Percentiles rank a stretch among this genome's conserved stretches.
These are phyloP conservation scores for Tricholomella constricta DNA, from an alignment of 768 basidiomycete genomes.

Conservation along the genomic window DNA sequence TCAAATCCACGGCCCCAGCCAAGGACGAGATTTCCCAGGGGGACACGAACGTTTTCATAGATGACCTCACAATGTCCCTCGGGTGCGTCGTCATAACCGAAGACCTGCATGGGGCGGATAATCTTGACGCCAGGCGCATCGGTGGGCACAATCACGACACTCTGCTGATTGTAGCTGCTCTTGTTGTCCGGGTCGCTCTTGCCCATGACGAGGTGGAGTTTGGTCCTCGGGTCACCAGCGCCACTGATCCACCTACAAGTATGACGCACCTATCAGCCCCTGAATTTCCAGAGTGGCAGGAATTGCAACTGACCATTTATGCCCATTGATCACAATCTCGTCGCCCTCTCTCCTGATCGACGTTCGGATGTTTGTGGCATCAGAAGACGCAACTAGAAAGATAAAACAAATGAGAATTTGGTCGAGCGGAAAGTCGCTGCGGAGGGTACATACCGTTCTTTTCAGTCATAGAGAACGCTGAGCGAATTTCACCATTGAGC, in stretches of 20 bases:
- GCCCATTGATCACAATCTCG: slow-evolving; percentile 91
- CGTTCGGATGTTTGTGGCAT: slow-evolving; percentile 93
- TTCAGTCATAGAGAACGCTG: slow-evolving; percentile 98
- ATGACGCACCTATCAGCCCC: neutral
- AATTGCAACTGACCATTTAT: slow-evolving; percentile 75
- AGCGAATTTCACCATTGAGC: slow-evolving; percentile 90
- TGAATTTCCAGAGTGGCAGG: neutral
- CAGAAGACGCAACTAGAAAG: slow-evolving; percentile 80
- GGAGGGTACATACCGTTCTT: slow-evolving; percentile 58
- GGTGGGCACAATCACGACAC: slow-evolving; percentile 92
- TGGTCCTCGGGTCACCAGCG: slow-evolving; percentile 90
- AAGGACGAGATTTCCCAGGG: slow-evolving; percentile 76
- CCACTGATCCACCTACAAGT: slow-evolving; percentile 90
- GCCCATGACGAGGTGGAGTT: slow-evolving; percentile 91
- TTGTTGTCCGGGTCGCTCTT: slow-evolving; percentile 88
- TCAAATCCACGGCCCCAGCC: slow-evolving; percentile 98
- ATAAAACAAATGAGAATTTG: slow-evolving; percentile 10
- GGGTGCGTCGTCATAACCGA: slow-evolving; percentile 94
- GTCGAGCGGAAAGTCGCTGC: neutral
- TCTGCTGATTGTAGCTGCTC: slow-evolving; percentile 80
- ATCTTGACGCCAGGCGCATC: slow-evolving; percentile 85
- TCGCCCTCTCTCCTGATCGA: slow-evolving; percentile 82
- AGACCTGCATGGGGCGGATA: slow-evolving; percentile 90
- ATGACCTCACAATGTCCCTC: slow-evolving; percentile 96
- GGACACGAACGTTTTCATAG: slow-evolving; percentile 93